These are phyloP conservation scores for Aspergillus pseudoterreus DNA, from an alignment of 2,329 filamentous ascomycete genomes.

Conservation along the genomic window DNA sequence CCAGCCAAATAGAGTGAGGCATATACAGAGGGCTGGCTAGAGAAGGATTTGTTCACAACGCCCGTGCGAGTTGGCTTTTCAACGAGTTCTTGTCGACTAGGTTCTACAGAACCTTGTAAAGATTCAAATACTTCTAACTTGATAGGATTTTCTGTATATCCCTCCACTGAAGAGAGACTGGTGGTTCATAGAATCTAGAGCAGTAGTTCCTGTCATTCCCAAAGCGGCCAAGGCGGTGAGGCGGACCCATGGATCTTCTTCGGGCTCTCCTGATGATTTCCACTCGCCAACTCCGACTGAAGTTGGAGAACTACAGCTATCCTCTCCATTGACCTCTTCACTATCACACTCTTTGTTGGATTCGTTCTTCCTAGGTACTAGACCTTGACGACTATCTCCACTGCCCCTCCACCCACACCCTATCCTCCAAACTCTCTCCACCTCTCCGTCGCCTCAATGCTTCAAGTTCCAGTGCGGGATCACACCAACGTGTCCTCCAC, in stretches of 20 bases:
- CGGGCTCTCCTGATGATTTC: not conserved
- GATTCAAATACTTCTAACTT: not conserved
- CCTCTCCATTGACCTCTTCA: not conserved
- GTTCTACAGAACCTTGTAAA: not conserved
- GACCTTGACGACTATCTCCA: too few species aligned
- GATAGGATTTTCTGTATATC: too few species aligned
- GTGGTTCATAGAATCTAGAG: too few species aligned
- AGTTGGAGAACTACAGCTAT: not conserved
- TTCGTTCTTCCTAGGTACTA: too few species aligned
- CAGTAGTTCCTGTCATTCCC: too few species aligned
- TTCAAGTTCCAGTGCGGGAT: conserved; percentile 45
- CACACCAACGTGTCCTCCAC: conserved; percentile 57
- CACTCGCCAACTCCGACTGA: not conserved
- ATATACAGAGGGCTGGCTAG: not conserved
- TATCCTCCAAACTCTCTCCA: not conserved
- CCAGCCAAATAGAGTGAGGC: not conserved
- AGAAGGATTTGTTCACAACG: not conserved
- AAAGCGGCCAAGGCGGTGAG: not conserved
- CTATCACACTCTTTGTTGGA: too few species aligned
- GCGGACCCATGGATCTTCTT: not conserved
- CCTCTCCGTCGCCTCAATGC: conserved; percentile 30
- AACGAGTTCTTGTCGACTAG: not conserved
- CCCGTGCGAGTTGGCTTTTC: not conserved
- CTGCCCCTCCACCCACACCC: too few species aligned
- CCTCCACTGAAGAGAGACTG: too few species aligned